Conservation (phyloP, 257 asterid species). For the Gentiana straminea region DNA sequence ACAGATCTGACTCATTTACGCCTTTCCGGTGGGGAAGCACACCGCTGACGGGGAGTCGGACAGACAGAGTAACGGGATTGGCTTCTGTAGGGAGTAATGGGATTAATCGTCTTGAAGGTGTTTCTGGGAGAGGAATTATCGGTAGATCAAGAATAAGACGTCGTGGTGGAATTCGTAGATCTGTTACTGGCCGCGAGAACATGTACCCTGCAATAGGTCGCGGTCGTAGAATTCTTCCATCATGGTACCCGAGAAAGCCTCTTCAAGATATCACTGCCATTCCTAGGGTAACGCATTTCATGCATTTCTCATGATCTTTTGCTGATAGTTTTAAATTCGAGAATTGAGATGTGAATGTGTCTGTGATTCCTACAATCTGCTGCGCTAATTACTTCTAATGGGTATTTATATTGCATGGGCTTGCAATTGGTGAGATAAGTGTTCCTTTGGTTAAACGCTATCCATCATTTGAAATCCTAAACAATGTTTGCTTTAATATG, state of each 20-base stretch:
- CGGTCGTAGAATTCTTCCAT: conserved; percentile 35
- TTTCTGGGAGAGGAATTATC: conserved; percentile 14
- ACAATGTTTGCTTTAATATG: no score
- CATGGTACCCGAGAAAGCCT: conserved; percentile 69
- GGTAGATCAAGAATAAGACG: conserved; percentile 33
- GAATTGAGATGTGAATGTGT: background rate
- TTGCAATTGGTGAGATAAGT: no score
- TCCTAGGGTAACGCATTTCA: conserved; percentile 35
- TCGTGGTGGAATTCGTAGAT: conserved; percentile 14
- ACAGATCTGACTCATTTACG: conserved; percentile 17
- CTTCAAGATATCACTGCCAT: conserved; percentile 50
- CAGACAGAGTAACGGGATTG: conserved; percentile 15
- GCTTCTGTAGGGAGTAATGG: conserved; percentile 2
- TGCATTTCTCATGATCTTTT: no score
- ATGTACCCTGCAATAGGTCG: conserved; percentile 29
- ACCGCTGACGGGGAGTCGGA: conserved; percentile 29
- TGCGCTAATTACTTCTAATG: no score
- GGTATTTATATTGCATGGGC: no score
- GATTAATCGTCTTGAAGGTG: background rate
- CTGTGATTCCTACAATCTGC: no score
- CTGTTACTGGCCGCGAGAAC: conserved; percentile 33
- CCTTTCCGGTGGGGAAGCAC: conserved; percentile 36
- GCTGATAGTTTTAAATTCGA: no score
- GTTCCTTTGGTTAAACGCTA: no score
- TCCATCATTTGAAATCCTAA: no score